Evolutionary conservation across 768 basidiomycete species (phyloP), one percentile per base, ranked within the genome.

Genomic region (Ramaria sp.): DNA sequence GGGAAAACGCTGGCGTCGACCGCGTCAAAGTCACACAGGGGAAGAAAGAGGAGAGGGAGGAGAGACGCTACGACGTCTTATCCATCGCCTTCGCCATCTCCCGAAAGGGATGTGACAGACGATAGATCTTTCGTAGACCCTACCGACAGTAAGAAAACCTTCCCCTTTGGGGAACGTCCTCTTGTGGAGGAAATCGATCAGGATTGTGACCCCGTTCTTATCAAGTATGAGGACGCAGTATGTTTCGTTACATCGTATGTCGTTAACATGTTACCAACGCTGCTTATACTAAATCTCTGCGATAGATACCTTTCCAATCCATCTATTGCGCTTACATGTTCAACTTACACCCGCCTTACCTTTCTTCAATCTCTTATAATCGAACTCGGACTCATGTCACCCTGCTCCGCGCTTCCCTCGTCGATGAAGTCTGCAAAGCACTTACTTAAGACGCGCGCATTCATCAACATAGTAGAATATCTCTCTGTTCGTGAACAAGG

Each of bases 381-480:
- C 57, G 88, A 89, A 67, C 73, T 89, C n/a, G 86, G 86, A n/a
- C 69, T 70, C 39, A 52, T 64, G 27, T 20, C 61, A 0, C 70
- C 69, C 28, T 67, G 72, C 58, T 62, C 51, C 20, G 66, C 71
- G 24, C 69, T 86, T 2, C 87, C 87, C 2, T 64, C 65, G 28
- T 76, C 83, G 0, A 66, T 89, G 50, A 77, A 66, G n/a, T 72
- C 83, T 6, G 88, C 86, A n/a, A 81, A 78, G 59, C 76, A 76
- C 13, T 69, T 83, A 39, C 66, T 89, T 45, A 88, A 84, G 67
- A 68, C 78, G 5, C 73, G 72, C 38, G 85, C 73, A 0, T 87
- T 88, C 62, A 61, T 89, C 28, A 87, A 86, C 61, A 77, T 90
- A 56, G 73, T 74, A 48, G 85, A 88, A 57, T 89, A 89, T 64